Conservation (phyloP, 2,329 filamentous ascomycete species). For the Dryadomyces quercus-mongolicae region DNA sequence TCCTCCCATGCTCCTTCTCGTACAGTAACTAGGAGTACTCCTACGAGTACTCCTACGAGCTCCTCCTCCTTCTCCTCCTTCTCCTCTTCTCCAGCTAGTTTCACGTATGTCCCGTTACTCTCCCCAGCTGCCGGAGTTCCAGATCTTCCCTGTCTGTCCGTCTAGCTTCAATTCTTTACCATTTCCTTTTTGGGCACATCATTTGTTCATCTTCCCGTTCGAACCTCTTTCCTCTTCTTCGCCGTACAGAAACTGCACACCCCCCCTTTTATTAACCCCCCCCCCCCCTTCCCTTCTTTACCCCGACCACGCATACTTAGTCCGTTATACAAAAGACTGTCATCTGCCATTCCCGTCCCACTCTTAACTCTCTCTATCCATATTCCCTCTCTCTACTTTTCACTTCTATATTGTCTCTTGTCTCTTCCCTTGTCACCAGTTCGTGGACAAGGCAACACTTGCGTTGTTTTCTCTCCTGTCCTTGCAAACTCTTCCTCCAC, state of each 20-base stretch:
- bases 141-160: constrained; percentile 1
- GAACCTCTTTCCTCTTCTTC: not conserved
- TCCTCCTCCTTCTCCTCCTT: too few relatives aligned
- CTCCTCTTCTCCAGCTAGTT: not conserved
- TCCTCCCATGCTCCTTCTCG: not conserved
- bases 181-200: constrained; percentile 5
- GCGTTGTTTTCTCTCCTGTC: not conserved
- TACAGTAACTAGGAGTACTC: not conserved
- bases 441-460: not conserved
- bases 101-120: constrained; percentile 1
- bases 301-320: not conserved
- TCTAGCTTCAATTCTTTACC: not conserved
- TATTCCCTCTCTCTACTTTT: not conserved
- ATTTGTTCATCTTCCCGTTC: not conserved
- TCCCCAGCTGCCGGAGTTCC: constrained; percentile 1
- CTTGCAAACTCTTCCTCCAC: not conserved
- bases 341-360: constrained; percentile 9
- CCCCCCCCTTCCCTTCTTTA: not conserved
- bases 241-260: too few relatives aligned
- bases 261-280: not conserved
- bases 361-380: not conserved
- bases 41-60: not conserved
- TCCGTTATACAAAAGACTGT: constrained; percentile 9
- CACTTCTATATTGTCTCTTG: not conserved
- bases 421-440: not conserved